Evolutionary conservation across 148 eudicot species (phyloP), one percentile per base, ranked within the genome.

Genomic region (Amaranthus cruentus): DNA sequence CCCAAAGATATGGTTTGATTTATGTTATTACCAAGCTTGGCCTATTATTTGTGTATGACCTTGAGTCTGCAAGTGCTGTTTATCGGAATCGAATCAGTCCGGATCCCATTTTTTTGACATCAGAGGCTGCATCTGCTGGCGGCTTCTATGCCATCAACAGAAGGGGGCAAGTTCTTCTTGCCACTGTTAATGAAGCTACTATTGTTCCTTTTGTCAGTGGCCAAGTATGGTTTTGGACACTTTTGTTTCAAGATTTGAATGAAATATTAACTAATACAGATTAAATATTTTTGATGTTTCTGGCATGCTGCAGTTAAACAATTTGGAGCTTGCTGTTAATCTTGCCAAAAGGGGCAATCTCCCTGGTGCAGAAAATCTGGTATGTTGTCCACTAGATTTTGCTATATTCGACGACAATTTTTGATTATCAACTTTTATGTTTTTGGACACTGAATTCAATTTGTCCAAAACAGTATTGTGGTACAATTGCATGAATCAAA

Each of bases 281-380:
- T 51, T 38, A 42, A 6, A 43, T 65, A 50, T 38, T 3, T 9
- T 14, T 57, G 9, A 15, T 56, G 66, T 44, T 73, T 48, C 11
- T 83, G 72, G 60, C 63, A 21, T 72, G 28, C 63, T 84, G 77
- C 91, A 95, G 99, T 78, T 95, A 70, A 95, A 95, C 81, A 95
- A 95, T 84, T 79, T 95, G 81, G 99, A 95, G 84, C 96, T 95
- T 75, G 99, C 99, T 74, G 97, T 95, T 69, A 95, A 89, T 86
- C 96, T 95, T 77, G 99, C 99, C 49, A 95, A 92, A 78, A 82
- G 99, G 81, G 99, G 99, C 81, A 95, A 95, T 70, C 90, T 95
- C 75, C 99, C 97, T 82, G 99, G 99, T 66, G 99, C 99, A 9
- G 97, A 95, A 76, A 95, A 90, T 82, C 75, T 95, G 99, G 98